Evolutionary conservation across 2,329 filamentous ascomycete species (phyloP), one percentile per base, ranked within the genome.

Genomic region (Beauveria australis): DNA sequence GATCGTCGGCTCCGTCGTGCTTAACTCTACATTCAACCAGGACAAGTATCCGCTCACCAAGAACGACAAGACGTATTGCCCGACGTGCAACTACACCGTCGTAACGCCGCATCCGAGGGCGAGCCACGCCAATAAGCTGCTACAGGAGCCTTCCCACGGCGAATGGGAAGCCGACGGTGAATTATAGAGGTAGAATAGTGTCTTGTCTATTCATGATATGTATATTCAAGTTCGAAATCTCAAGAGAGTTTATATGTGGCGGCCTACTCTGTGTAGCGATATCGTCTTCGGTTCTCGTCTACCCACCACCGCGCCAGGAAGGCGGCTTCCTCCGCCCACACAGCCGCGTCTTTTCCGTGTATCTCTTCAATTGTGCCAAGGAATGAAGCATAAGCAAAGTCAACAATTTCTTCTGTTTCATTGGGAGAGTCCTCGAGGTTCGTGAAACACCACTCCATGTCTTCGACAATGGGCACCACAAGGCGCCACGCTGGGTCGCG

Each of bases 11-110:
- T 69, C 66, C 1, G 79, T 88, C 3, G 75, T 72, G 3, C 69
- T 89, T 54, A 88, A 88, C 66, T 70, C 75, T 2, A 88, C 85
- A 0, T 88, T 81, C 63, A 83, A 84, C 1, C 64, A 67, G 3
- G 84, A 88, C 68, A 62, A 64, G 30, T 88, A 88, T 67, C 75
- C 78, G 0, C 67, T 68, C 4, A 78, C 76, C 3, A 73, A 74
- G 0, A 68, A 78, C 44, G 67, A 72, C 18, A 71, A 66, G 65
- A 75, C 73, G 0, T 69, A 66, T n/a, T 66, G 65, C 43, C 60
- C 63, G 40, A 64, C 63, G 6, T 66, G 65, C 59, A 62, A 65
- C 22, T 65, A 61, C 49, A 55, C 51, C 4, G 40, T 59, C 46
- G 41, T 64, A 8, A 63, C 61, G 14, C 62, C 57, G 14, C 59